A percentile compares a stretch with the other conserved stretches of the same genome.
Conservation (phyloP, 257 asterid species). For the Plantago ovata region DNA sequence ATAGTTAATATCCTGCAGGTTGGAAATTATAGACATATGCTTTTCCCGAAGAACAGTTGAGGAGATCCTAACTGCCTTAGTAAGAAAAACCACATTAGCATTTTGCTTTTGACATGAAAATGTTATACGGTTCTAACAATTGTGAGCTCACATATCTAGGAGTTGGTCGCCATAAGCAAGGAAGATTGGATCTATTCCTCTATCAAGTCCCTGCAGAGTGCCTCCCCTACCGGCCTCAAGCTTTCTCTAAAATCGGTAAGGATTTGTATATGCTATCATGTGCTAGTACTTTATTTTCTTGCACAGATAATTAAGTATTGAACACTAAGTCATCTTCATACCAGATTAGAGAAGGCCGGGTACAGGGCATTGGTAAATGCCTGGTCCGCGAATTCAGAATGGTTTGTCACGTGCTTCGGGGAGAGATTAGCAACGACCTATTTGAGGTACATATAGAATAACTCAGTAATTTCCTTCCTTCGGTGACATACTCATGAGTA, state of each 20-base stretch:
- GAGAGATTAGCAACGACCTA: too few relatives aligned
- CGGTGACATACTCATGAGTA: neutral
- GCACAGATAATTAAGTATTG: too few relatives aligned
- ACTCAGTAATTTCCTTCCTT: slow-evolving; percentile 3
- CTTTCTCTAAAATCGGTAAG: slow-evolving; percentile 88
- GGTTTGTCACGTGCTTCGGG: too few relatives aligned
- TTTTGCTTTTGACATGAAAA: slow-evolving; percentile 1
- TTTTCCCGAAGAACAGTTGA: too few relatives aligned
- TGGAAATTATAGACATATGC: slow-evolving; percentile 50
- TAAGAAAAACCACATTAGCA: neutral
- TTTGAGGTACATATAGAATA: slow-evolving; percentile 49
- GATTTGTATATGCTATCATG: slow-evolving; percentile 4
- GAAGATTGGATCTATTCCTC: too few relatives aligned
- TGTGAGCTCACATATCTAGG: slow-evolving; percentile 38
- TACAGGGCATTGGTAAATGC: slow-evolving; percentile 72
- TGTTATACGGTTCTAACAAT: neutral
- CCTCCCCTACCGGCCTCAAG: too few relatives aligned
- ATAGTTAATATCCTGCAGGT: slow-evolving; percentile 38
- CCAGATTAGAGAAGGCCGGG: slow-evolving; percentile 87
- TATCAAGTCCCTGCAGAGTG: too few relatives aligned
- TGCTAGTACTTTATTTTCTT: neutral
- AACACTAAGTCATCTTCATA: too few relatives aligned
- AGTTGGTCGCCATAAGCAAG: too few relatives aligned
- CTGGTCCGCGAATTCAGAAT: too few relatives aligned
- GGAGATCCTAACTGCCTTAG: too few relatives aligned